Base-by-base conservation (phyloP, 2,329 filamentous ascomycete genomes). In the Graphilbum sp. region DNA sequence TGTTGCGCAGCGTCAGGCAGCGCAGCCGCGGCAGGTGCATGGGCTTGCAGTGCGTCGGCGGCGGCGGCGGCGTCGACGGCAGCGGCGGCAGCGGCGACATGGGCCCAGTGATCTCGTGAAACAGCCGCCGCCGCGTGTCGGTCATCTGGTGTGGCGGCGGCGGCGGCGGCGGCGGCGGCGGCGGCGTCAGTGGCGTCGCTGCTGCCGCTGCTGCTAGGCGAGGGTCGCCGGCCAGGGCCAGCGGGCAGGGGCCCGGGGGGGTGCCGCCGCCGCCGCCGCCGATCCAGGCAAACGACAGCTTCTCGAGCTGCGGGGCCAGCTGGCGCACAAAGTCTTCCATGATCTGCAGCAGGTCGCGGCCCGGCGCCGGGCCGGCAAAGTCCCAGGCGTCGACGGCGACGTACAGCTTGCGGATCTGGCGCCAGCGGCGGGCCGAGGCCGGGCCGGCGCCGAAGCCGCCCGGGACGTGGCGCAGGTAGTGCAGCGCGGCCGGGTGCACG, bases 311-410 rank as follows among this genome's bases (percentile, higher is more conserved):
- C 5, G 66, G 62, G 1, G 77, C 69, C 52, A 92, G 82, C 45
- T 63, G 66, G 40, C 79, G 72, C 45, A 93, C 67, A 53, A 86
- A 93, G 48, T 83, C 76, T 49, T 90, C 79, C 2, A 93, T 70
- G 50, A 90, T 73, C 57, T 85, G 85, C 39, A 77, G 68, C 53
- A 82, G 80, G 55, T 84, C 73, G 24, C 70, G 62, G 16, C 76
- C 71, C 2, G 70, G 69, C n/a, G 67, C 66, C 0, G 66, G 56
- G 21, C 64, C 69, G 46, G 63, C 62, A 54, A 74, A 77, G 53
- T 75, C 70, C 70, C 74, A 85, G 31, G 69, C 67, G 45, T 85
- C 76, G 54, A 84, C 79, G 23, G 72, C 74, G 45, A 90, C 75
- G 48, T 71, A 69, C 21, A 93, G 67, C 44, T 77, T 76, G 46